A percentile compares a stretch with the other conserved stretches of the same genome.
These are phyloP conservation scores for Ogataea trehaloabstinens DNA, from an alignment of 805 yeast genomes.

Conservation along the genomic window DNA sequence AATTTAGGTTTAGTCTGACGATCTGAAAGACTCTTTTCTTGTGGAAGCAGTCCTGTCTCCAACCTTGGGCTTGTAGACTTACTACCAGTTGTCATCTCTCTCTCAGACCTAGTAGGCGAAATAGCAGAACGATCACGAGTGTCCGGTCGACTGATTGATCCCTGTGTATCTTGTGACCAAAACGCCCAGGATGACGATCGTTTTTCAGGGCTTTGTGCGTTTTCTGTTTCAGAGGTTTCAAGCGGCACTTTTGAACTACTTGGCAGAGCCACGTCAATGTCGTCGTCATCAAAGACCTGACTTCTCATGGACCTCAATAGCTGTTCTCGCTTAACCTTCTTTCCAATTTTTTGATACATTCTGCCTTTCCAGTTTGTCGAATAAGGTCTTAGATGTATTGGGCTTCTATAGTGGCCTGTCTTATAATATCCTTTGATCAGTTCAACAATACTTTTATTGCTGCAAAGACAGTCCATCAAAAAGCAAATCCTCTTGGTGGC, in stretches of 20 bases:
- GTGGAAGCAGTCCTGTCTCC: no score
- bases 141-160: neutral
- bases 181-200: conserved; percentile 28
- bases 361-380: neutral
- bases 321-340: conserved; percentile 5
- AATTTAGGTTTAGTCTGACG: conserved; percentile 11
- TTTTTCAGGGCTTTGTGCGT: conserved; percentile 1
- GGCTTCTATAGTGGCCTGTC: no score
- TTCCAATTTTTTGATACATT: neutral
- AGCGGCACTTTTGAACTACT: neutral
- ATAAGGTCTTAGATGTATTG: conserved; percentile 1
- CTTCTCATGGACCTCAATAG: conserved; percentile 17
- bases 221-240: neutral
- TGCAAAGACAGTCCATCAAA: no score
- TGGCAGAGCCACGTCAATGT: conserved; percentile 2
- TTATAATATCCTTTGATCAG: no score
- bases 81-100: neutral
- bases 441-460: no score
- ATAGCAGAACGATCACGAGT: neutral
- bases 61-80: neutral
- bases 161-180: conserved; percentile 15
- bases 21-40: no score
- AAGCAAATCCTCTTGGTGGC: no score
- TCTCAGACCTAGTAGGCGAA: neutral
- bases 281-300: conserved; percentile 22